Evolutionary conservation across 2,329 filamentous ascomycete species (phyloP).

Genomic region (Aspergillaceae sp.): DNA sequence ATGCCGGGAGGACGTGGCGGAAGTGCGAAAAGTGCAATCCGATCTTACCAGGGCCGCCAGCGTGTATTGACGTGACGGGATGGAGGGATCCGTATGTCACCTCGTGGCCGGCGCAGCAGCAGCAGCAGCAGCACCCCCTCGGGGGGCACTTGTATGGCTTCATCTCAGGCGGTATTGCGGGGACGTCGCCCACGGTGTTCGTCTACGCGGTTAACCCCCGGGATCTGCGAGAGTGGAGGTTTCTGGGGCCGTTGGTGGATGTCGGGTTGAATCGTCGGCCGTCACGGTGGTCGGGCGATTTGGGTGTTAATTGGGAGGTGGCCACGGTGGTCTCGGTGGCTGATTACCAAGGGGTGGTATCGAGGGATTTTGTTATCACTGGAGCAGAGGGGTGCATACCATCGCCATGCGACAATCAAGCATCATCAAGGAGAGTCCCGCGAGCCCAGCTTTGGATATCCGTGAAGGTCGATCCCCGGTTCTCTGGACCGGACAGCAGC

Average conservation of each 20-base stretch:
- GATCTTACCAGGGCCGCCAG: conserved; percentile 28
- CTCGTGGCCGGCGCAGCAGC: conserved; percentile 19
- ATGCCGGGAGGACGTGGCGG: conserved; percentile 31
- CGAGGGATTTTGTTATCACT: conserved; percentile 38
- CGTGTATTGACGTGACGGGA: conserved; percentile 28
- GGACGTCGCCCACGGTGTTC: conserved; percentile 38
- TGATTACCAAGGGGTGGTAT: conserved; percentile 18
- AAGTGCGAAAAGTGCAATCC: conserved; percentile 29
- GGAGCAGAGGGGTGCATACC: conserved; percentile 38
- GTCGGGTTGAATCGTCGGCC: conserved; percentile 31
- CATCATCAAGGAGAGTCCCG: conserved; percentile 15
- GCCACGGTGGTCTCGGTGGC: conserved; percentile 39
- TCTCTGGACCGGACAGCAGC: neutral
- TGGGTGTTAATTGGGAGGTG: conserved; percentile 47
- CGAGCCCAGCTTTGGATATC: conserved; percentile 40
- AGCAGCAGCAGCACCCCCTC: conserved; percentile 2
- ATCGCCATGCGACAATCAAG: conserved; percentile 1
- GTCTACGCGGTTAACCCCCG: conserved; percentile 37
- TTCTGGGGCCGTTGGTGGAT: conserved; percentile 37
- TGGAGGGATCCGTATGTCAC: conserved; percentile 37
- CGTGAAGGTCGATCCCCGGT: conserved; percentile 16
- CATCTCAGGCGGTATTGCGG: conserved; percentile 41
- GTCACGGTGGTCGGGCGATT: conserved; percentile 42
- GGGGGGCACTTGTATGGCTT: conserved; percentile 36
- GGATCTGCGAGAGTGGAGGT: conserved; percentile 39